Evolutionary conservation across 805 yeast species (phyloP), one percentile per base, ranked within the genome.

Genomic region (Metschnikowia lochheadii): DNA sequence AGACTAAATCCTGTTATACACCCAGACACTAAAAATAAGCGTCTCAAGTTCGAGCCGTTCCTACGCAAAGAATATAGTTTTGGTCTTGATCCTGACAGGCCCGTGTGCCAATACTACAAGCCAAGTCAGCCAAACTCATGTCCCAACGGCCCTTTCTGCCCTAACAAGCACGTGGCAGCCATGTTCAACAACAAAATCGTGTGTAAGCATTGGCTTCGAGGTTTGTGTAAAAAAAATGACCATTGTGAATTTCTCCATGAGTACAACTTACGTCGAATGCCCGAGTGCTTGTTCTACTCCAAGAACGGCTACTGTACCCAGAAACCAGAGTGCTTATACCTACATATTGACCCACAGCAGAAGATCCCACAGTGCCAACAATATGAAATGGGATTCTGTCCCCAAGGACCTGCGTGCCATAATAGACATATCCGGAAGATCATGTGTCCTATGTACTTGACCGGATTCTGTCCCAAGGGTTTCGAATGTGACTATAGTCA

Each of bases 201-300:
- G 4, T 94, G 99, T 67, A 92, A 94, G 76, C 97, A 94, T 73
- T 94, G 99, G 99, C 80, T 94, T 34, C 80, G 97, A 57, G 99
- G 99, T 0, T 78, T 94, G 34, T 94, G 99, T 70, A 94, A 94
- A 70, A 92, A 92, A 74, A 96, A 95, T 46, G 96, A 90, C 59
- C 89, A 88, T 57, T 94, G 99, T 68, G 99, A 94, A 72, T 94
- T 89, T 62, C 70, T 94, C 41, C 99, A 94, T 68, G 99, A 94
- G 65, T 91, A 91, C 63, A 92, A 94, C 63, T 71, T 94, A 59
- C 77, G 96, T 53, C 89, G 88, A 68, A 92, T 94, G 96, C 98
- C 98, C 3, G 99, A 94, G 67, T 94, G 99, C 67, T 80, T 89
- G 21, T 88, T 89, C 67, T 92, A 81, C 67, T 78, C 89, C 40